phyloP scores from a whole-genome alignment of 768 basidiomycete genomes.

The Hericium erinaceus region DNA sequence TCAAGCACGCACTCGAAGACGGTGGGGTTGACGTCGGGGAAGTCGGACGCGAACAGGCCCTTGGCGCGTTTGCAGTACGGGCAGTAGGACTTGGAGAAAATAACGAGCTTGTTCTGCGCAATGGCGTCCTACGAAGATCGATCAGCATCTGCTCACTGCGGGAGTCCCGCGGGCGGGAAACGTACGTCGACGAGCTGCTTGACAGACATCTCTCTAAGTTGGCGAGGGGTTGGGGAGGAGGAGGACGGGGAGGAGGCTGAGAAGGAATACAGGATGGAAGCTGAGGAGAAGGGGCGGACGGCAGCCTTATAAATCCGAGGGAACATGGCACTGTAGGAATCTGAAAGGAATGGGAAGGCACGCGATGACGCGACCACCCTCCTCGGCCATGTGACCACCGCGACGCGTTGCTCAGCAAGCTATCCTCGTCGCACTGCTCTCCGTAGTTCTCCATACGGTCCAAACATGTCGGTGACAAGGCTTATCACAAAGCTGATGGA shows the following conservation, averaged over 20 bases:
- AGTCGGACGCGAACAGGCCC: slow-evolving; percentile 23
- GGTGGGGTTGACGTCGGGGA: slow-evolving; percentile 21
- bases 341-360: background rate
- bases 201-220: slow-evolving; percentile 23
- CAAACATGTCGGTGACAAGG: slow-evolving; percentile 30
- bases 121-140: slow-evolving; percentile 21
- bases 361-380: background rate
- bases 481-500: slow-evolving; percentile 64
- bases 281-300: slow-evolving; percentile 11
- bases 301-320: slow-evolving; percentile 1
- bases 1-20: slow-evolving; percentile 27
- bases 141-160: background rate
- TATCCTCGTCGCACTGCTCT: no score
- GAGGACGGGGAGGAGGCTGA: slow-evolving; percentile 20
- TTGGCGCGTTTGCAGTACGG: slow-evolving; percentile 35
- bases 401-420: no score
- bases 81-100: slow-evolving; percentile 32
- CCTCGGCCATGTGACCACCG: background rate
- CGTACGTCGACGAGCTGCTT: slow-evolving; percentile 34
- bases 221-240: slow-evolving; percentile 24
- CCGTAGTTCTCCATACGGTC: background rate
- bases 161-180: background rate
- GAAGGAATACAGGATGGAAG: slow-evolving; percentile 11
- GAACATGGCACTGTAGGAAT: background rate
- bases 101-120: slow-evolving; percentile 28